Conservation (phyloP, 2,329 filamentous ascomycete genomes). For the Xylariaceae sp. region DNA sequence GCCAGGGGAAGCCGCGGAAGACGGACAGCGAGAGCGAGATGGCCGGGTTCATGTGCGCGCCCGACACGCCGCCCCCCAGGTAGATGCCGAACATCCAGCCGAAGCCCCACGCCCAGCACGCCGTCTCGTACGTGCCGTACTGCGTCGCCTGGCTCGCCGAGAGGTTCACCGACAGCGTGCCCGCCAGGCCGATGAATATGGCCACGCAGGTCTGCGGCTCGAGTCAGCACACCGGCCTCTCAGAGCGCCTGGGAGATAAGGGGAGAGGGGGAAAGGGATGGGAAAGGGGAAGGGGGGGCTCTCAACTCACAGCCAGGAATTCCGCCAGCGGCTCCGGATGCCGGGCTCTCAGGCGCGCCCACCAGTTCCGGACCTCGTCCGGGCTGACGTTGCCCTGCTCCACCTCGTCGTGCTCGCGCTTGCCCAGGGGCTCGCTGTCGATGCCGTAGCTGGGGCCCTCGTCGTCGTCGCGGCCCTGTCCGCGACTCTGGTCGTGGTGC, state of each 20-base stretch:
- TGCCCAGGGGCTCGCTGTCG: slow-evolving; percentile 16
- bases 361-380: slow-evolving; percentile 19
- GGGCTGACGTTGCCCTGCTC: slow-evolving; percentile 13
- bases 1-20: slow-evolving; percentile 30
- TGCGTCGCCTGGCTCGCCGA: slow-evolving; percentile 11
- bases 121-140: slow-evolving; percentile 20
- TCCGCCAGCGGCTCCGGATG: slow-evolving; percentile 20
- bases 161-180: slow-evolving; percentile 19
- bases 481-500: background rate
- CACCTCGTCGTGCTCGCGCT: slow-evolving; percentile 12
- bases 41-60: slow-evolving; percentile 25
- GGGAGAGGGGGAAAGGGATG: background rate
- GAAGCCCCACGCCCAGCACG: slow-evolving; percentile 22
- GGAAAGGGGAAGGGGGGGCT: background rate
- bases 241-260: too few species aligned
- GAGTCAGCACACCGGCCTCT: too few species aligned
- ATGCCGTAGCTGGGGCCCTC: slow-evolving; percentile 11
- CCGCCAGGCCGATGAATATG: slow-evolving; percentile 18
- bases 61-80: slow-evolving; percentile 19
- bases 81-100: slow-evolving; percentile 24
- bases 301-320: slow-evolving; percentile 14
- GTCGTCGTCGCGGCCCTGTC: slow-evolving; percentile 1
- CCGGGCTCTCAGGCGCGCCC: slow-evolving; percentile 18
- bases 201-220: slow-evolving; percentile 13
- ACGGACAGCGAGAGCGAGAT: slow-evolving; percentile 27